phyloP scores from a whole-genome alignment of 257 asterid genomes.

The Oldenlandia corymbosa region DNA sequence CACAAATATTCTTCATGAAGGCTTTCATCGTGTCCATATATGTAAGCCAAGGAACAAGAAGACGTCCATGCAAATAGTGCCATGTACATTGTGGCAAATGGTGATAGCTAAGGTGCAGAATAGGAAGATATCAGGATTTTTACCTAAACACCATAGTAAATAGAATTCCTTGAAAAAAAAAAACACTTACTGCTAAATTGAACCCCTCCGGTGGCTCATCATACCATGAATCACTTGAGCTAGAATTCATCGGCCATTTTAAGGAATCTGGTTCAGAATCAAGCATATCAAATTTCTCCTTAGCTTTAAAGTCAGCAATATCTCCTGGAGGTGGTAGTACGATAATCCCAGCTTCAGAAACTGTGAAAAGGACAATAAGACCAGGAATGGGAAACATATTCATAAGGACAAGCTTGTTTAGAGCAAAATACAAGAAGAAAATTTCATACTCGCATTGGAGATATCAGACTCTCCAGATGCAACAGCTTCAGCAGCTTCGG shows the following conservation, averaged over 20 bases:
- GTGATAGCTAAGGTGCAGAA: constrained; percentile 62
- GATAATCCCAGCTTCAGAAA: constrained; percentile 67
- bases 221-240: constrained; percentile 69
- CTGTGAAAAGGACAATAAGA: constrained; percentile 35
- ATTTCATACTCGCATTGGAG: constrained; percentile 64
- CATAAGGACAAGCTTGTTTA: background rate
- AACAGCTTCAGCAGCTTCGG: constrained; percentile 78
- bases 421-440: background rate
- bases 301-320: constrained; percentile 32
- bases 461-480: constrained; percentile 56
- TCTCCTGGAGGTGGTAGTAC: constrained; percentile 51
- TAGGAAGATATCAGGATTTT: constrained; percentile 9
- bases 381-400: constrained; percentile 19
- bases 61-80: constrained; percentile 81
- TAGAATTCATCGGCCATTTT: constrained; percentile 76
- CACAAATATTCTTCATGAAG: constrained; percentile 58
- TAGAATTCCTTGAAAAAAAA: constrained; percentile 5
- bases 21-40: constrained; percentile 74
- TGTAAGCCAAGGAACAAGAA: constrained; percentile 82
- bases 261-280: constrained; percentile 38
- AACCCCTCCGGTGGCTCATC: constrained; percentile 79
- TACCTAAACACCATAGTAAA: background rate
- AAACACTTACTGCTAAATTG: constrained; percentile 54
- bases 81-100: constrained; percentile 81
- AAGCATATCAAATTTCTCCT: constrained; percentile 34